Evolutionary conservation across 805 yeast species (phyloP), one percentile per base, ranked within the genome.

Genomic region (Kluyveromyces nonfermentans): DNA sequence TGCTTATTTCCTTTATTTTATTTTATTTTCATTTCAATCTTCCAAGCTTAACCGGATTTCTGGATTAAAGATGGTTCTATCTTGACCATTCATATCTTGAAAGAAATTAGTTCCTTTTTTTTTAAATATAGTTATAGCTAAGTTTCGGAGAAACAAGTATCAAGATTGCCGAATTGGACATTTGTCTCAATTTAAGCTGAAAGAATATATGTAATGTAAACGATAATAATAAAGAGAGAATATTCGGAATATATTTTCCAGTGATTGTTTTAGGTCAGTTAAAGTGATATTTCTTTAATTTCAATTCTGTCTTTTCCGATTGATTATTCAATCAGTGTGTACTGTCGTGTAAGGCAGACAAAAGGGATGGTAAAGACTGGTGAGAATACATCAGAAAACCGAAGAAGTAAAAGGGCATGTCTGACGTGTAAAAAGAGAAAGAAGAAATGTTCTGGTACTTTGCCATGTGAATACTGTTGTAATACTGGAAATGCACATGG

Each of bases 391-490:
- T 25, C 12, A 14, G 39, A 14, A 17, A 36, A 36, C n/a, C 16
- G 12, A 3, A 36, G 25, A 7, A 8, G 41, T 28, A 47, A 39
- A 32, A 51, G 42, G 32, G 55, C 55, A 19, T 51, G 55, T 37
- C 45, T 40, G 10, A 43, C 43, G 4, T 51, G 55, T 42, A 50
- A 51, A 42, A 44, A 37, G 35, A 44, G 55, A 20, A 51, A 50
- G 45, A 50, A 51, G 30, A 44, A 45, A 37, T 51, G 53, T 33
- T 42, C 51, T 1, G 53, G 53, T n/a, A 45, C 35, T 6, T 43
- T 48, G 33, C 53, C 53, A 3, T 50, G 55, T 42, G 52, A 50
- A 14, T 50, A 51, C 36, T 51, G 55, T 30, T 28, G 37, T 7
- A 50, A 46, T 37, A 46, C 50, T 31, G 45, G 43, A 18, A 45